Conservation (phyloP, 1,284 basidiomycete genomes). For the Ceratobasidium sp. region DNA sequence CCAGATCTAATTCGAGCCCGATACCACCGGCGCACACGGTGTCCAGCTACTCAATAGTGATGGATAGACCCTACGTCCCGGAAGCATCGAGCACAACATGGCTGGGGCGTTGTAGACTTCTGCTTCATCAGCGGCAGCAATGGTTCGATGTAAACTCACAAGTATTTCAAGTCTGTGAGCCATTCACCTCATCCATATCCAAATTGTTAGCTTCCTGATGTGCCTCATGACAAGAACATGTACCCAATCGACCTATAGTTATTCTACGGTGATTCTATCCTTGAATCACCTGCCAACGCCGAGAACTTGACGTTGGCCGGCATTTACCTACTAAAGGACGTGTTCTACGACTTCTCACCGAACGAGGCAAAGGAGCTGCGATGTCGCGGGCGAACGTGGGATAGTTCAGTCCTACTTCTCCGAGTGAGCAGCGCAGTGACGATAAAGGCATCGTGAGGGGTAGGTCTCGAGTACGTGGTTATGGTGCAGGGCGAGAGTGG, state of each 20-base stretch:
- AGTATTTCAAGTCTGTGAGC: no score
- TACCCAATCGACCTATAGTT: slow-evolving; percentile 73
- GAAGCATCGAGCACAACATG: no score
- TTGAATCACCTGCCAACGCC: slow-evolving; percentile 73
- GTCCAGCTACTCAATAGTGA: no score
- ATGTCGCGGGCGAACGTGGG: slow-evolving; percentile 63
- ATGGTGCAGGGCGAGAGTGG: slow-evolving; percentile 64
- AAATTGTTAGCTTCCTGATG: no score
- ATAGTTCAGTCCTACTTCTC: slow-evolving; percentile 68
- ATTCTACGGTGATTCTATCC: slow-evolving; percentile 72
- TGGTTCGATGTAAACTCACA: no score
- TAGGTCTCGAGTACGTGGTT: slow-evolving; percentile 71
- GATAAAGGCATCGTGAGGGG: slow-evolving; percentile 64
- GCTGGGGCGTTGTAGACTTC: no score
- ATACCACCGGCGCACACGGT: no score
- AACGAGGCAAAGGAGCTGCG: slow-evolving; percentile 59
- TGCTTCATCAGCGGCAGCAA: no score
- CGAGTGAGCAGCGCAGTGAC: slow-evolving; percentile 68
- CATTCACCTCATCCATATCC: no score
- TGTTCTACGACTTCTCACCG: slow-evolving; percentile 71
- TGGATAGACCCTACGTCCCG: no score
- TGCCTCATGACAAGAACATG: slow-evolving; percentile 68
- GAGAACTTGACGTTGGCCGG: slow-evolving; percentile 69
- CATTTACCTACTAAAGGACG: slow-evolving; percentile 70
- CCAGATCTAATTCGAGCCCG: no score